Percentiles rank a stretch among this genome's conserved stretches.
Evolutionary conservation across 2,329 filamentous ascomycete genomes (phyloP).

Genomic region (Diplodia sapinea): DNA sequence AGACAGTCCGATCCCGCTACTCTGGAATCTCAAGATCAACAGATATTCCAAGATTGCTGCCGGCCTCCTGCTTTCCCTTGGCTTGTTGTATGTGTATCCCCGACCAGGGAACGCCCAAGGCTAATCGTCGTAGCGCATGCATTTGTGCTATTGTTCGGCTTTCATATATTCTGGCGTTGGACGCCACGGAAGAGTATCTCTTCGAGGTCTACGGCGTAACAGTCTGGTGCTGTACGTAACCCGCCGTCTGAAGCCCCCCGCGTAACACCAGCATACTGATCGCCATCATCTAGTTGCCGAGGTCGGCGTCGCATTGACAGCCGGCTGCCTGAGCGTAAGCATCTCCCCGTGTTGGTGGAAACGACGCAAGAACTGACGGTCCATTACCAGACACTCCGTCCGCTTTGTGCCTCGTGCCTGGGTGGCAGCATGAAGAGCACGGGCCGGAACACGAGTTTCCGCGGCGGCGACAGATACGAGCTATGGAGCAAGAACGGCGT

Average conservation of each 20-base stretch:
- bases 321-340: not conserved
- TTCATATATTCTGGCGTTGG: not conserved
- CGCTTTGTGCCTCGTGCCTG: not conserved
- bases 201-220: not conserved
- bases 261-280: too few species aligned
- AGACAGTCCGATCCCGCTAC: not conserved
- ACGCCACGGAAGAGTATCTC: not conserved
- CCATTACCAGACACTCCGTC: not conserved
- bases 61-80: not conserved
- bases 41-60: not conserved
- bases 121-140: not conserved
- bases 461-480: not conserved
- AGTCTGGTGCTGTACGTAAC: not conserved
- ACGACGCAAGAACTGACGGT: not conserved
- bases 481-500: not conserved
- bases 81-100: not conserved
- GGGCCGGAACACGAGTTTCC: not conserved
- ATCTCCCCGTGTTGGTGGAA: too few species aligned
- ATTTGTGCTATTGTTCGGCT: not conserved
- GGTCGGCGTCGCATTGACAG: constrained; percentile 8
- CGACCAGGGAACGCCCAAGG: too few species aligned
- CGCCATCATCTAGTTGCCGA: not conserved
- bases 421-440: not conserved
- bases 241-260: not conserved
- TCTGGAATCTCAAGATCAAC: constrained; percentile 5